These are phyloP conservation scores for Backusella psychrophila DNA, from an alignment of 192 early-diverging fungal species.

Conservation along the genomic window DNA sequence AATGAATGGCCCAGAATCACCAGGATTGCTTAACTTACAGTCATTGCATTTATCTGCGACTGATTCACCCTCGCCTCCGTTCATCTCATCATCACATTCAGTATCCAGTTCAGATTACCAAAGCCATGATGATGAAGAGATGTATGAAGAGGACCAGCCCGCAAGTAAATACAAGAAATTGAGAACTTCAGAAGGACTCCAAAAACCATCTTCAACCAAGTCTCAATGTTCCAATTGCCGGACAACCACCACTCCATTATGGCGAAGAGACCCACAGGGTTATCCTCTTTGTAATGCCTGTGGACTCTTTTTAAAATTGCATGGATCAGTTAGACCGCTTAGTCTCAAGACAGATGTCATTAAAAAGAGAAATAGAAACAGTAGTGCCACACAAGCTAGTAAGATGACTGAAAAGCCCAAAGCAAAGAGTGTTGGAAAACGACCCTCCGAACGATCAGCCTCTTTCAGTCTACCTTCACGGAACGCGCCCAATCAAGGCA, in stretches of 20 bases:
- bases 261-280: constrained; percentile 89
- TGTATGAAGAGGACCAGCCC: neutral
- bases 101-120: constrained; percentile 13
- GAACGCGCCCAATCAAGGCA: neutral
- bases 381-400: neutral
- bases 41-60: neutral
- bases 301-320: constrained; percentile 95
- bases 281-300: constrained; percentile 97
- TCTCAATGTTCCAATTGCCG: constrained; percentile 30
- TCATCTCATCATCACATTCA: neutral
- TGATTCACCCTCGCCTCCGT: constrained; percentile 7
- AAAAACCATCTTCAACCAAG: neutral
- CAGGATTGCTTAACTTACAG: neutral
- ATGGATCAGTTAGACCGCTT: constrained; percentile 84
- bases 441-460: neutral
- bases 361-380: constrained; percentile 81
- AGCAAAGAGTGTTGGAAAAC: neutral
- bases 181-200: neutral
- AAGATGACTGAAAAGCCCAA: neutral
- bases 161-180: neutral
- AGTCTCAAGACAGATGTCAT: constrained; percentile 90
- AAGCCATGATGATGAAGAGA: constrained; percentile 2
- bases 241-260: constrained; percentile 84
- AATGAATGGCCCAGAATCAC: neutral
- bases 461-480: neutral